Conservation (phyloP, 352 stramenopile species). For the Pythium volutum region DNA sequence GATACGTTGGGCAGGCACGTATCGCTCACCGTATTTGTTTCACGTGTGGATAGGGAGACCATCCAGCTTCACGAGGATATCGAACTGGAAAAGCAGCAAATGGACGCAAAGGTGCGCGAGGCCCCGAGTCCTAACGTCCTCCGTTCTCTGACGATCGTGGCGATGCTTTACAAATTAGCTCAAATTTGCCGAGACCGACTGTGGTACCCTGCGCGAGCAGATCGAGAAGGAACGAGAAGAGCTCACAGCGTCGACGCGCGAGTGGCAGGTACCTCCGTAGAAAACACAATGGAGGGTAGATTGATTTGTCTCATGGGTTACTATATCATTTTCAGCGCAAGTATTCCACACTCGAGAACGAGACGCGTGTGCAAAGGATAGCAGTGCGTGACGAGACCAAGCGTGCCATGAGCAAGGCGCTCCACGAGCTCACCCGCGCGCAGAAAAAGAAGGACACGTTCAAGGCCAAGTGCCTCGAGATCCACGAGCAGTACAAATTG, state of each 20-base stretch:
- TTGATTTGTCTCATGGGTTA: not conserved
- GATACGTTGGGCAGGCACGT: not conserved
- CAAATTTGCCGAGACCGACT: slow-evolving; percentile 73
- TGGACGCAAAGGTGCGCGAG: slow-evolving; percentile 48
- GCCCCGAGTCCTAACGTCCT: not conserved
- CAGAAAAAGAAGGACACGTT: slow-evolving; percentile 84
- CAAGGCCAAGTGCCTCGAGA: slow-evolving; percentile 78
- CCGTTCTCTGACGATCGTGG: not conserved
- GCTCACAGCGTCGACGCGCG: slow-evolving; percentile 28
- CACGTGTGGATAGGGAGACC: slow-evolving; percentile 10
- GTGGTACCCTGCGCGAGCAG: slow-evolving; percentile 40
- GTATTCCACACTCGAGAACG: slow-evolving; percentile 35
- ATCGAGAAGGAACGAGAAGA: slow-evolving; percentile 66
- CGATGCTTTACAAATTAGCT: slow-evolving; percentile 31
- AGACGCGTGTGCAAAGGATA: slow-evolving; percentile 33
- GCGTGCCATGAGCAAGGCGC: slow-evolving; percentile 47
- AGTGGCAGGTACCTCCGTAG: slow-evolving; percentile 49
- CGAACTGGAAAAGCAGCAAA: slow-evolving; percentile 63
- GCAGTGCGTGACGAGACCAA: slow-evolving; percentile 57
- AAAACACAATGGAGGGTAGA: not conserved
- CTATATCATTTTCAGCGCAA: slow-evolving; percentile 34
- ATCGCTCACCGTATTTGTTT: not conserved
- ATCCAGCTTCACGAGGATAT: slow-evolving; percentile 73
- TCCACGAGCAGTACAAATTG: slow-evolving; percentile 70
- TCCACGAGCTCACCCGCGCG: slow-evolving; percentile 54